Conservation (phyloP, 2,329 filamentous ascomycete genomes). For the Penicillium sp. region DNA sequence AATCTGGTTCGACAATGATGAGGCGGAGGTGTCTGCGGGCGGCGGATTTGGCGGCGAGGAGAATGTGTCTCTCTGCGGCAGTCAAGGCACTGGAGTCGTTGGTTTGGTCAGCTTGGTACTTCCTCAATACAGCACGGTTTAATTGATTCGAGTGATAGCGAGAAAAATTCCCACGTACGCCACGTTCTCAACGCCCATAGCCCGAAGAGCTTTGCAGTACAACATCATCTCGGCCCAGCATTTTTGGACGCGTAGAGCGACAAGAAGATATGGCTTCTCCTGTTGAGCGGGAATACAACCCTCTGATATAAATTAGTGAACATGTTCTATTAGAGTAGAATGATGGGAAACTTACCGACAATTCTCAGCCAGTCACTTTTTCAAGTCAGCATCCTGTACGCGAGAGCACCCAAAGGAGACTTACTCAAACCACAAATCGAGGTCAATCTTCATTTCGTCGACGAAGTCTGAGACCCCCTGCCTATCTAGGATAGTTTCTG, state of each 20-base stretch:
- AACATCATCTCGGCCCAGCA: constrained; percentile 58
- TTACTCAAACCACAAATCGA: constrained; percentile 53
- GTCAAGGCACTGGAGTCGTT: constrained; percentile 47
- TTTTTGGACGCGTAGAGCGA: constrained; percentile 55
- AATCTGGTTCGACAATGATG: constrained; percentile 47
- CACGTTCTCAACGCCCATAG: constrained; percentile 53
- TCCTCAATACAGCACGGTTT: too few species aligned
- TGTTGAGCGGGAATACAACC: constrained; percentile 28
- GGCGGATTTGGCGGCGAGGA: constrained; percentile 54
- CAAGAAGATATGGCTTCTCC: constrained; percentile 42
- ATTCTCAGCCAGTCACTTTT: constrained; percentile 40
- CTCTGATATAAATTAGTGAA: constrained; percentile 20
- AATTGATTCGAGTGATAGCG: background rate
- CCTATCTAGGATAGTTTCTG: constrained; percentile 28
- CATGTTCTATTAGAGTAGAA: too few species aligned
- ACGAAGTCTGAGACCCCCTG: constrained; percentile 45
- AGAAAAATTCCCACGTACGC: constrained; percentile 28
- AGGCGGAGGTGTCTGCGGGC: constrained; percentile 54
- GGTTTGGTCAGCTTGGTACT: background rate
- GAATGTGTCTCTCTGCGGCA: constrained; percentile 48
- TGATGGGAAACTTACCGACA: constrained; percentile 27
- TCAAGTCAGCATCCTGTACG: constrained; percentile 4
- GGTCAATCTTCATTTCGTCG: constrained; percentile 50
- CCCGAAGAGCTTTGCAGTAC: constrained; percentile 53
- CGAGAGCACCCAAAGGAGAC: background rate